A percentile compares a stretch with the other conserved stretches of the same genome.
Evolutionary conservation across 1,284 basidiomycete genomes (phyloP).

Genomic region (Leccinum angustisporum): DNA sequence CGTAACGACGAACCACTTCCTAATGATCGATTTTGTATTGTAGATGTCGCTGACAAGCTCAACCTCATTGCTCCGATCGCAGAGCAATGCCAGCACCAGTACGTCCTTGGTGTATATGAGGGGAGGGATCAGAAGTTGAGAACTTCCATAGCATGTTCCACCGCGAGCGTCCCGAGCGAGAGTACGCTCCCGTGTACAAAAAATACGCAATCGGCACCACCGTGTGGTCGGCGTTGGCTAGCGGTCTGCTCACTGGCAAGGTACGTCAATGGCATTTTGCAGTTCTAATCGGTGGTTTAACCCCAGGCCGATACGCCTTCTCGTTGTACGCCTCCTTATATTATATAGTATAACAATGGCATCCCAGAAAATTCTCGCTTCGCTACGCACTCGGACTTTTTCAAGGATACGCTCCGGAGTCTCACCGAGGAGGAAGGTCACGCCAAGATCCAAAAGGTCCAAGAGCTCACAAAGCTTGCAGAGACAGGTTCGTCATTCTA

Average conservation of each 20-base stretch:
- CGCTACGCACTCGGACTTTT: constrained; percentile 50
- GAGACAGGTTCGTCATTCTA: constrained; percentile 33
- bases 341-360: constrained; percentile 38
- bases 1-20: background rate
- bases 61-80: constrained; percentile 58
- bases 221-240: constrained; percentile 63
- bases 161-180: constrained; percentile 57
- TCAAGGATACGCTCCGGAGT: constrained; percentile 40
- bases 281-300: background rate
- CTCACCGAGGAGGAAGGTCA: constrained; percentile 40
- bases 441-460: constrained; percentile 54
- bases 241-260: constrained; percentile 54
- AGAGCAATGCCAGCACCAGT: constrained; percentile 60
- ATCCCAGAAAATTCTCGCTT: constrained; percentile 59
- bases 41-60: constrained; percentile 53
- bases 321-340: background rate
- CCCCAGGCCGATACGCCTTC: background rate
- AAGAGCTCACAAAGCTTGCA: constrained; percentile 49
- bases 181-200: constrained; percentile 48
- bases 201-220: constrained; percentile 46
- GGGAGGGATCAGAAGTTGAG: background rate
- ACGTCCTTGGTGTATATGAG: constrained; percentile 3
- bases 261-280: constrained; percentile 12
- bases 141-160: constrained; percentile 39
- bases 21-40: background rate